These are phyloP conservation scores for Gynochthodes officinalis DNA, from an alignment of 257 asterid genomes.

Conservation along the genomic window DNA sequence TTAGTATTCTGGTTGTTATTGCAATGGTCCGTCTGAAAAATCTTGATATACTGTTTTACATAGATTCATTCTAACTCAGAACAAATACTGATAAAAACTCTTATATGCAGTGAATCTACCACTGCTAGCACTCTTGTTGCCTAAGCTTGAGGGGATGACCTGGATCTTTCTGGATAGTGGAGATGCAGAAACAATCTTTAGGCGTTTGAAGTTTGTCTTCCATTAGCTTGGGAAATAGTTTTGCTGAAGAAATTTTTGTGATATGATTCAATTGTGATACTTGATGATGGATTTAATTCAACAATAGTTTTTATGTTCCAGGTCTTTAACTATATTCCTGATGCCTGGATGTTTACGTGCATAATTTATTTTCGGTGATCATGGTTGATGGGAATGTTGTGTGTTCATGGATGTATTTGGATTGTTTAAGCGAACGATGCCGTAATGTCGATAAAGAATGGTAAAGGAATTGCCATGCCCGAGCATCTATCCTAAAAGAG, in stretches of 20 bases:
- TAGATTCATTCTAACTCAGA: not conserved
- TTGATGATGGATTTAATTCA: not conserved
- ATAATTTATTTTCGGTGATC: not conserved
- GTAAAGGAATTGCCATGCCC: too few species aligned
- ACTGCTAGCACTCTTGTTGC: slow-evolving; percentile 92
- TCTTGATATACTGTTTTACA: not conserved
- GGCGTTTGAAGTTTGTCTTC: not conserved
- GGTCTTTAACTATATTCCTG: not conserved
- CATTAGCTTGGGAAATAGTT: slow-evolving; percentile 12
- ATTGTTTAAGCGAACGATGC: too few species aligned
- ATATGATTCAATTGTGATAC: slow-evolving; percentile 9
- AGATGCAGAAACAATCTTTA: not conserved
- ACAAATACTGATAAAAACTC: not conserved
- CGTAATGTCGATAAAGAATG: too few species aligned
- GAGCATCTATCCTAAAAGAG: too few species aligned
- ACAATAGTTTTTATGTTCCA: not conserved
- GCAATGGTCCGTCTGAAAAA: not conserved
- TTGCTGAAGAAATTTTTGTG: slow-evolving; percentile 15
- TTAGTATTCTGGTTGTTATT: not conserved
- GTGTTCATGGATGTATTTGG: too few species aligned
- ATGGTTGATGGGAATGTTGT: not conserved
- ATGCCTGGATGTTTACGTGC: not conserved
- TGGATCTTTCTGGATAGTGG: not conserved
- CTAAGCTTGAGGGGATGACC: slow-evolving; percentile 9
- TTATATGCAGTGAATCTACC: slow-evolving; percentile 66